Percentiles rank a stretch among this genome's conserved stretches.
Conservation (phyloP, 164 flowering plant species). For the Umbellularia californica region DNA sequence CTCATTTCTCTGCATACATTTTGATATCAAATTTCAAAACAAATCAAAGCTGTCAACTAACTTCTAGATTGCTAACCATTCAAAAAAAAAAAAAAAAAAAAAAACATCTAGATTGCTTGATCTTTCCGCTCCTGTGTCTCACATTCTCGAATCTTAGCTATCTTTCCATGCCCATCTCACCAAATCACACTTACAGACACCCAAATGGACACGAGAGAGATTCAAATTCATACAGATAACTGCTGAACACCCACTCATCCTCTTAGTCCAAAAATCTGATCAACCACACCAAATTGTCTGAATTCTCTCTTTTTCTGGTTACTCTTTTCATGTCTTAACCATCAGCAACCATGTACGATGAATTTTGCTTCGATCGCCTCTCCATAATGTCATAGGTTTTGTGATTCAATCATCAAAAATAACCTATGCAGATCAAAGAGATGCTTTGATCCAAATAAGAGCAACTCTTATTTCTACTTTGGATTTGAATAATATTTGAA, state of each 20-base stretch:
- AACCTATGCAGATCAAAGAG: slow-evolving; percentile 7
- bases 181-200: background rate
- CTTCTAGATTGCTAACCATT: background rate
- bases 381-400: background rate
- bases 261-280: too few species aligned
- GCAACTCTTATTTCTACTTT: slow-evolving; percentile 8
- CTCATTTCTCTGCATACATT: background rate
- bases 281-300: background rate
- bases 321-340: background rate
- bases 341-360: slow-evolving; percentile 1
- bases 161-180: slow-evolving; percentile 13
- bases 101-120: background rate
- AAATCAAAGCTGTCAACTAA: slow-evolving; percentile 2
- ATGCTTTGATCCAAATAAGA: slow-evolving; percentile 11
- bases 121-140: background rate
- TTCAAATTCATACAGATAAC: background rate
- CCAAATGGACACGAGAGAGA: background rate
- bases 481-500: slow-evolving; percentile 12
- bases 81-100: too few species aligned
- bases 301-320: background rate
- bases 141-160: slow-evolving; percentile 3
- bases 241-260: background rate
- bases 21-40: background rate
- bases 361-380: background rate
- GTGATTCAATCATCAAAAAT: background rate